A percentile compares a stretch with the other conserved stretches of the same genome.
phyloP scores from a whole-genome alignment of 2,329 filamentous ascomycete species.

The Fusarium coicis region DNA sequence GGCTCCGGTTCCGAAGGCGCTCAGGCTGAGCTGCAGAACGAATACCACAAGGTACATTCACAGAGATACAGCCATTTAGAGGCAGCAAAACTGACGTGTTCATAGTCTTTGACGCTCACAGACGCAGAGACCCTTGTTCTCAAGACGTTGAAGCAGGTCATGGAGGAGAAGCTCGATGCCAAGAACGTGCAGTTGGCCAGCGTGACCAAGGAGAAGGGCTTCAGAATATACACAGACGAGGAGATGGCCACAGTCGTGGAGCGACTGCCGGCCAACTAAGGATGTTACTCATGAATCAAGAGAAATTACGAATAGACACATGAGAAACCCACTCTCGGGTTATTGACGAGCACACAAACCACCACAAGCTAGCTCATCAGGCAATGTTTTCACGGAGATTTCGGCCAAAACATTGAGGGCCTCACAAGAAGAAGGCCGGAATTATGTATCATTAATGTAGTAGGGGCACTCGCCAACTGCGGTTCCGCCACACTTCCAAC shows the following conservation, averaged over 20 bases:
- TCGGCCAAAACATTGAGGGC: conserved; percentile 12
- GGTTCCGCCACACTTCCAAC: conserved; percentile 22
- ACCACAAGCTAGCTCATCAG: background rate
- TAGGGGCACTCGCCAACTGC: conserved; percentile 33
- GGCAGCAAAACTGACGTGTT: conserved; percentile 2
- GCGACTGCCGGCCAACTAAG: conserved; percentile 76
- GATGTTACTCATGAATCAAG: conserved; percentile 25
- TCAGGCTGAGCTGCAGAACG: conserved; percentile 97
- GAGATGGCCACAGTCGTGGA: conserved; percentile 96
- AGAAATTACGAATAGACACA: conserved; percentile 38
- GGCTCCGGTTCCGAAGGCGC: conserved; percentile 97
- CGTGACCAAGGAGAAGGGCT: conserved; percentile 96
- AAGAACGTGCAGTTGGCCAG: conserved; percentile 99
- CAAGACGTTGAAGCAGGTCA: conserved; percentile 99
- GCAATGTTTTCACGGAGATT: conserved; percentile 20
- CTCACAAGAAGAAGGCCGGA: conserved; percentile 12
- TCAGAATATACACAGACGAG: conserved; percentile 97
- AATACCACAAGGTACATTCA: conserved; percentile 84
- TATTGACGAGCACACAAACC: conserved; percentile 18
- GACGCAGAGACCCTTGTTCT: conserved; percentile 96
- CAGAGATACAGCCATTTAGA: background rate
- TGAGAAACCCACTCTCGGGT: conserved; percentile 27
- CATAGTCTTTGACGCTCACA: conserved; percentile 83
- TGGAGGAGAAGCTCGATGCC: conserved; percentile 99
- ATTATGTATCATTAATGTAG: conserved; percentile 48